Evolutionary conservation across 2,329 filamentous ascomycete genomes (phyloP).

Genomic region (Didymella sp.): DNA sequence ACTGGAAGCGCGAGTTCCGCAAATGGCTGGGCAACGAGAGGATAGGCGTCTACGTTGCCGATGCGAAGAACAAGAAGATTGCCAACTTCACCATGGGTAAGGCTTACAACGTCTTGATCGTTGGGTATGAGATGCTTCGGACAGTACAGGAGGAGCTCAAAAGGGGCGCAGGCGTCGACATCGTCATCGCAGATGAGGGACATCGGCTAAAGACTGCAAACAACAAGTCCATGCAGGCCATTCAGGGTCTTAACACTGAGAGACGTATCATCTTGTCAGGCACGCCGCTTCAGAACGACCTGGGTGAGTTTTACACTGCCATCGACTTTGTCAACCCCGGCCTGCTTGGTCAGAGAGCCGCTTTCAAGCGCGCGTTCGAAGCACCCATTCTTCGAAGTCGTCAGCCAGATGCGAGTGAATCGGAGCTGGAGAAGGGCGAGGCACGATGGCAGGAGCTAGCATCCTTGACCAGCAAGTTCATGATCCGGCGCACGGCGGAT

Average conservation of each 20-base stretch:
- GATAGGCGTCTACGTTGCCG: slow-evolving; percentile 71
- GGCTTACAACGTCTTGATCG: slow-evolving; percentile 74
- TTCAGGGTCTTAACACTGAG: slow-evolving; percentile 67
- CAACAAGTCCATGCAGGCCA: slow-evolving; percentile 71
- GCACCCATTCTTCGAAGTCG: slow-evolving; percentile 68
- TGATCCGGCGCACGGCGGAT: slow-evolving; percentile 70
- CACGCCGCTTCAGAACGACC: slow-evolving; percentile 72
- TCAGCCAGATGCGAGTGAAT: slow-evolving; percentile 67
- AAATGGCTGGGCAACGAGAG: slow-evolving; percentile 77
- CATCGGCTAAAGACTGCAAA: slow-evolving; percentile 72
- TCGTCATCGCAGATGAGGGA: slow-evolving; percentile 73
- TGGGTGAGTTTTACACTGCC: slow-evolving; percentile 71
- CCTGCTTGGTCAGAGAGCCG: slow-evolving; percentile 66
- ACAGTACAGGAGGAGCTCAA: slow-evolving; percentile 70
- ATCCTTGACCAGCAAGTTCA: slow-evolving; percentile 67
- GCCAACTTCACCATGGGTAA: slow-evolving; percentile 73
- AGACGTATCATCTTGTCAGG: slow-evolving; percentile 69
- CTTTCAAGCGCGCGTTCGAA: slow-evolving; percentile 71
- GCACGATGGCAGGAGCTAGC: slow-evolving; percentile 67
- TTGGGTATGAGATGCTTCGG: slow-evolving; percentile 74
- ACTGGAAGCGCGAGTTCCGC: slow-evolving; percentile 75
- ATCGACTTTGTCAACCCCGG: slow-evolving; percentile 74
- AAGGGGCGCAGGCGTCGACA: slow-evolving; percentile 69
- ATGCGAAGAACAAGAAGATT: slow-evolving; percentile 64
- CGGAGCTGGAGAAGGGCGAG: slow-evolving; percentile 69